Base-by-base conservation (phyloP, 306 rosid genomes). In the Quercus cerris region DNA sequence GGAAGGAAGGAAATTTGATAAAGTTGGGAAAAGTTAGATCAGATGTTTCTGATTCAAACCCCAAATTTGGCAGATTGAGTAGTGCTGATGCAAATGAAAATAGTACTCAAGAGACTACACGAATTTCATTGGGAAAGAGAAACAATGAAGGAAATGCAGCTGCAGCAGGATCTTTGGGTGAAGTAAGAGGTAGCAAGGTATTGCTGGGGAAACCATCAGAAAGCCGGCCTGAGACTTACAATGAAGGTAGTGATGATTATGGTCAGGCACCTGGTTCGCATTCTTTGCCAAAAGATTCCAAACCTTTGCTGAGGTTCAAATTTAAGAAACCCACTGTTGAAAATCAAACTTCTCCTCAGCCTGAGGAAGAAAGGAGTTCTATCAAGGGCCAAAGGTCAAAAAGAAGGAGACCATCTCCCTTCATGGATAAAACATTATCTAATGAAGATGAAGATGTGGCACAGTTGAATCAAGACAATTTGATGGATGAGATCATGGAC, bases 341-440 rank as follows among this genome's bases (percentile, higher is more conserved):
- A 75, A 93, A 81, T 87, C 94, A 88, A 87, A 88, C 72, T 88
- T 87, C 90, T 81, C 64, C 87, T 73, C 87, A 71, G 52, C 91
- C 5, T 27, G 98, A 91, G 84, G 99, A 91, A 83, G 98, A 93
- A 74, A 93, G 81, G 84, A 91, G 83, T 70, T 85, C 84, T 23
- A 84, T 91, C 77, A 96, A 96, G 86, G 99, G 99, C 46, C 99
- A 93, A 71, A 90, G 99, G 82, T 96, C 99, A 12, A 96, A 96
- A 87, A 84, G 99, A 82, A 96, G 93, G 89, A 88, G 97, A 75
- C 93, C 98, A 19, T 91, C 94, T 30, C 89, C 92, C 28, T 85
- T 91, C 73, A 1, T 38, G 46, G 99, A 93, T 76, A 94, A 88
- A 85, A 25, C 77, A 57, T 79, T 88, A 2, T 78, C 84, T 74